Conservation (phyloP, 1,284 basidiomycete species). For the Cutaneotrichosporon cyanovorans region DNA sequence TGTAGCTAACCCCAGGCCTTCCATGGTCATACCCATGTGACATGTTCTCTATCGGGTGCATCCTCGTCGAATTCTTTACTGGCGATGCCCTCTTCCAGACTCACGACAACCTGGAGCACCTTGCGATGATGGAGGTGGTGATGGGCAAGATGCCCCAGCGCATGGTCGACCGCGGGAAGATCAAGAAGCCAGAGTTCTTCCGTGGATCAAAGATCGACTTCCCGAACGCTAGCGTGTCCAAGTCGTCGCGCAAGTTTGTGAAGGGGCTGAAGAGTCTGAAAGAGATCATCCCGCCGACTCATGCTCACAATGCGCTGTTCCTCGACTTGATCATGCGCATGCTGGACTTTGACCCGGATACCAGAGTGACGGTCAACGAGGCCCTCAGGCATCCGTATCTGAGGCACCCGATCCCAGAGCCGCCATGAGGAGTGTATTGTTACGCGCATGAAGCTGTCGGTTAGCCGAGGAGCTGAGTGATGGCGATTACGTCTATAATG, state of each 20-base stretch:
- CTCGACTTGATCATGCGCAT: constrained; percentile 78
- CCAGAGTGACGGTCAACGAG: constrained; percentile 75
- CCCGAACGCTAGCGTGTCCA: constrained; percentile 76
- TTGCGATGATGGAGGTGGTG: constrained; percentile 99
- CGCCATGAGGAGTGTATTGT: constrained; percentile 6
- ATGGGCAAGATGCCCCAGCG: constrained; percentile 93
- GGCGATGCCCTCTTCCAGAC: constrained; percentile 97
- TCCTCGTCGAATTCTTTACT: constrained; percentile 97
- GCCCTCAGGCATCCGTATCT: constrained; percentile 86
- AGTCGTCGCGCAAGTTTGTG: constrained; percentile 90
- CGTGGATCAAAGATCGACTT: constrained; percentile 79
- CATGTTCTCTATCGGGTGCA: constrained; percentile 96
- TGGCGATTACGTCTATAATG: too few species aligned
- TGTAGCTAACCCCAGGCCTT: constrained; percentile 55
- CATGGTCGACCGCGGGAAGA: constrained; percentile 55
- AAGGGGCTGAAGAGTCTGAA: constrained; percentile 69
- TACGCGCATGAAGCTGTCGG: too few species aligned
- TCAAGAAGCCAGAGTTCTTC: constrained; percentile 80
- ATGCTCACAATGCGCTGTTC: constrained; percentile 58
- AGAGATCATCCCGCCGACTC: constrained; percentile 73
- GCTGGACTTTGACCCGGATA: constrained; percentile 82
- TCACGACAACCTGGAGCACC: constrained; percentile 96
- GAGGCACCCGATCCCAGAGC: constrained; percentile 17
- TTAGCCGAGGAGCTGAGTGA: too few species aligned
- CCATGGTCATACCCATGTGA: constrained; percentile 99